Percentiles rank a stretch among this genome's conserved stretches.
These are phyloP conservation scores for Lumnitzera littorea DNA, from an alignment of 345 rosid species.

Conservation along the genomic window DNA sequence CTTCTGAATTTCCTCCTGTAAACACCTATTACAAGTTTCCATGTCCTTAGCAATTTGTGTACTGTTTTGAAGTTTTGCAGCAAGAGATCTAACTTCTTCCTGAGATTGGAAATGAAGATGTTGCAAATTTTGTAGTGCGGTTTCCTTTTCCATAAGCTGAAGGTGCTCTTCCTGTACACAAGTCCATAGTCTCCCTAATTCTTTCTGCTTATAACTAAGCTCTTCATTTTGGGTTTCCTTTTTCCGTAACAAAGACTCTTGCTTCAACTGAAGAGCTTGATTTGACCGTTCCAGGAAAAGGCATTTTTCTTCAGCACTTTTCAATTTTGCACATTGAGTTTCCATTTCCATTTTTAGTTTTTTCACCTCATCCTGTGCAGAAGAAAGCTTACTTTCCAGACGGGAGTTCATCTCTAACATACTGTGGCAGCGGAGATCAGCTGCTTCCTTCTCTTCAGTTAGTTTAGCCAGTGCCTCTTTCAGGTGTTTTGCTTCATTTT, in stretches of 20 bases:
- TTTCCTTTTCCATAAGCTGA: slow-evolving; percentile 73
- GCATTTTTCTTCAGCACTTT: slow-evolving; percentile 71
- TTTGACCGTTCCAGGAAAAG: slow-evolving; percentile 59
- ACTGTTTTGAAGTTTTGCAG: slow-evolving; percentile 50
- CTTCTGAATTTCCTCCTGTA: slow-evolving; percentile 49
- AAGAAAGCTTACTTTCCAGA: slow-evolving; percentile 48
- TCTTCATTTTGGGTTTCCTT: slow-evolving; percentile 66
- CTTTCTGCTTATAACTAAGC: slow-evolving; percentile 73
- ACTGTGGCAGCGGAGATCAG: slow-evolving; percentile 53
- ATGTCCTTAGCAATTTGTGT: slow-evolving; percentile 47
- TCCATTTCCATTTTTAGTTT: slow-evolving; percentile 59
- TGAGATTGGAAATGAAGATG: slow-evolving; percentile 83
- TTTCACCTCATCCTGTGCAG: slow-evolving; percentile 45
- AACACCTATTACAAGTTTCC: slow-evolving; percentile 45
- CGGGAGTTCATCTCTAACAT: slow-evolving; percentile 55
- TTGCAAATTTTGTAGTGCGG: slow-evolving; percentile 83
- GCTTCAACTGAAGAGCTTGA: slow-evolving; percentile 56
- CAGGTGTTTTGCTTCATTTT: slow-evolving; percentile 50
- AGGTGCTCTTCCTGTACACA: slow-evolving; percentile 78
- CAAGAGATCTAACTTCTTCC: slow-evolving; percentile 70
- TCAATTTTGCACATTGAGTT: slow-evolving; percentile 46
- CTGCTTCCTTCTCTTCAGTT: slow-evolving; percentile 57
- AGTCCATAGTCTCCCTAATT: slow-evolving; percentile 75
- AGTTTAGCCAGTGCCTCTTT: slow-evolving; percentile 40
- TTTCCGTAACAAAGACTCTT: slow-evolving; percentile 54